A percentile compares a stretch with the other conserved stretches of the same genome.
Evolutionary conservation across 257 asterid genomes (phyloP).

Genomic region (Nicotiana tabacum): DNA sequence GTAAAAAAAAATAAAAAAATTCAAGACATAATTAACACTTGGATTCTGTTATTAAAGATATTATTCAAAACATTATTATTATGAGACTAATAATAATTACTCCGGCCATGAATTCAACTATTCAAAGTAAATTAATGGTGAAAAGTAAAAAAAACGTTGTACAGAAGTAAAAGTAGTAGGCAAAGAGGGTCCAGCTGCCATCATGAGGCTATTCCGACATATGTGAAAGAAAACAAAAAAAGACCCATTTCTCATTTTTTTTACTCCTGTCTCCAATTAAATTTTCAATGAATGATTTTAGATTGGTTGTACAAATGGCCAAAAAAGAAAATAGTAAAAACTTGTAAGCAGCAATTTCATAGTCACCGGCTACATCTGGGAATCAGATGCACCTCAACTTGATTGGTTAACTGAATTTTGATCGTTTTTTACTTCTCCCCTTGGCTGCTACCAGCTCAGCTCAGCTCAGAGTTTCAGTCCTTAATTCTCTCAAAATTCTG

Average conservation of each 20-base stretch:
- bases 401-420: not conserved
- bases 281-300: not conserved
- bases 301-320: no score
- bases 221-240: not conserved
- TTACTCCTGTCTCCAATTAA: not conserved
- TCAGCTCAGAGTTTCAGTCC: not conserved
- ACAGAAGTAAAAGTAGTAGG: not conserved
- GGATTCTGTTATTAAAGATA: not conserved
- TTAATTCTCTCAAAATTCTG: not conserved
- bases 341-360: not conserved
- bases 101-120: not conserved
- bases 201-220: not conserved
- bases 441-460: not conserved
- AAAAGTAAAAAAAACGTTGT: not conserved
- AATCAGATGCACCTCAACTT: not conserved
- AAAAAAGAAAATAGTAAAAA: not conserved
- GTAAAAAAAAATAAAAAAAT: no score
- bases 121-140: no score
- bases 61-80: not conserved
- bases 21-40: no score
- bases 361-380: not conserved
- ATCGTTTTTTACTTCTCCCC: not conserved
- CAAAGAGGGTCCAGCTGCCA: not conserved
- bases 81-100: not conserved
- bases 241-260: not conserved